phyloP scores from a whole-genome alignment of 768 basidiomycete genomes.

The Rhodotorula taiwanensis region DNA sequence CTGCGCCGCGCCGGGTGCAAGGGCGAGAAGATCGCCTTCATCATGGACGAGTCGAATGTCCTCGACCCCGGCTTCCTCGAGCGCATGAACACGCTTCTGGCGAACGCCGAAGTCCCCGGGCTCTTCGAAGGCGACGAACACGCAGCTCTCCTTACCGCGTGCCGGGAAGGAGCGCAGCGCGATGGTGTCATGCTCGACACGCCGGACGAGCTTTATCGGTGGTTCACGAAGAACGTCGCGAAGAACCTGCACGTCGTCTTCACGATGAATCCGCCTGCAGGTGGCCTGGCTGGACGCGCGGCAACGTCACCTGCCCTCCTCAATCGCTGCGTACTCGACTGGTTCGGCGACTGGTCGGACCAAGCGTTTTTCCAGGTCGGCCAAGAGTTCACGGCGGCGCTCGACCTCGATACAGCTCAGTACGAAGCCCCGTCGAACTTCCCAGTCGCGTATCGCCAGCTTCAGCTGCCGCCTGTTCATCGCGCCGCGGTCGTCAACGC shows the following conservation, averaged over 20 bases:
- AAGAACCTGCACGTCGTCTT: slow-evolving; percentile 98
- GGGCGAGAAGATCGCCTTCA: slow-evolving; percentile 98
- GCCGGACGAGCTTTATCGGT: slow-evolving; percentile 91
- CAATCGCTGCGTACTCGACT: slow-evolving; percentile 98
- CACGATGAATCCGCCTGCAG: slow-evolving; percentile 97
- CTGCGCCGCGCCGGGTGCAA: slow-evolving; percentile 94
- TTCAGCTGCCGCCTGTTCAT: slow-evolving; percentile 79
- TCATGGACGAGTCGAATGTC: slow-evolving; percentile 99
- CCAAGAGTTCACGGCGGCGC: slow-evolving; percentile 86
- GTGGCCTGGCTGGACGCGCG: slow-evolving; percentile 87
- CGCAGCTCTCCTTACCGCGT: slow-evolving; percentile 95
- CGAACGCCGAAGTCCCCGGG: slow-evolving; percentile 99
- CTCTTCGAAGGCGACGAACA: slow-evolving; percentile 99
- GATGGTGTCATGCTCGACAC: slow-evolving; percentile 98
- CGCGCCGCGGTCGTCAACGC: slow-evolving; percentile 88
- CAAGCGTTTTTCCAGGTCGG: slow-evolving; percentile 98
- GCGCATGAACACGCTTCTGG: slow-evolving; percentile 98
- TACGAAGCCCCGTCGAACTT: slow-evolving; percentile 75
- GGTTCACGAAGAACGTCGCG: slow-evolving; percentile 98
- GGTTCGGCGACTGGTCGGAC: slow-evolving; percentile 99
- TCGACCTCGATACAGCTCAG: slow-evolving; percentile 80
- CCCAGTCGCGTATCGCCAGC: slow-evolving; percentile 78
- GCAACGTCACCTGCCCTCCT: slow-evolving; percentile 96
- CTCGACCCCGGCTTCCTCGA: slow-evolving; percentile 98
- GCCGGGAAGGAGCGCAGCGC: slow-evolving; percentile 98